Conservation (phyloP, 768 basidiomycete genomes). For the Leccinum fibrillosum region DNA sequence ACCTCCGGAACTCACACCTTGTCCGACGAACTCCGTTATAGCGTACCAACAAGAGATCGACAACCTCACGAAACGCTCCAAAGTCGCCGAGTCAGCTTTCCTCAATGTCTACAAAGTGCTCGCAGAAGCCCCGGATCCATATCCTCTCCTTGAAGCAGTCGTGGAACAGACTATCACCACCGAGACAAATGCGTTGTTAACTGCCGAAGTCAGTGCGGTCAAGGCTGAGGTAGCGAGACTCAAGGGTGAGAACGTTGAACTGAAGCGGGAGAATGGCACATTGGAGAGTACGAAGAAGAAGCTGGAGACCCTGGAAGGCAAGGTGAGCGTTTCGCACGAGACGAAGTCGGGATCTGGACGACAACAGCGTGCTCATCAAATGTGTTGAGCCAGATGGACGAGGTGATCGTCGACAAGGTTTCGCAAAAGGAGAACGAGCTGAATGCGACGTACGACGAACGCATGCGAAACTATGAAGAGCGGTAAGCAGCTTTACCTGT, state of each 20-base stretch:
- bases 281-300: conserved; percentile 73
- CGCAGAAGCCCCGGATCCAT: conserved; percentile 96
- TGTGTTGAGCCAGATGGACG: conserved; percentile 86
- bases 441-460: conserved; percentile 95
- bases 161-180: conserved; percentile 92
- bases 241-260: conserved; percentile 78
- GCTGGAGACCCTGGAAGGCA: conserved; percentile 78
- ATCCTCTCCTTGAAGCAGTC: conserved; percentile 91
- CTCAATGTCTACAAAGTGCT: conserved; percentile 95
- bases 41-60: conserved; percentile 98
- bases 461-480: conserved; percentile 93
- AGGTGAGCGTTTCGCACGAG: conserved; percentile 43
- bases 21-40: conserved; percentile 25
- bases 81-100: conserved; percentile 92
- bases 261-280: conserved; percentile 66
- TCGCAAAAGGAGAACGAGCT: conserved; percentile 93
- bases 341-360: background rate
- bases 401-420: conserved; percentile 85
- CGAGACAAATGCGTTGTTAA: conserved; percentile 29
- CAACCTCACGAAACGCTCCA: conserved; percentile 88
- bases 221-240: conserved; percentile 71
- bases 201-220: conserved; percentile 71
- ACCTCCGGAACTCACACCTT: background rate
- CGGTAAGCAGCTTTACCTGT: conserved; percentile 48
- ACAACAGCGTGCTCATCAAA: conserved; percentile 1